Base-by-base conservation (phyloP, 129 eudicot genomes). In the Chrysanthemum seticuspe region DNA sequence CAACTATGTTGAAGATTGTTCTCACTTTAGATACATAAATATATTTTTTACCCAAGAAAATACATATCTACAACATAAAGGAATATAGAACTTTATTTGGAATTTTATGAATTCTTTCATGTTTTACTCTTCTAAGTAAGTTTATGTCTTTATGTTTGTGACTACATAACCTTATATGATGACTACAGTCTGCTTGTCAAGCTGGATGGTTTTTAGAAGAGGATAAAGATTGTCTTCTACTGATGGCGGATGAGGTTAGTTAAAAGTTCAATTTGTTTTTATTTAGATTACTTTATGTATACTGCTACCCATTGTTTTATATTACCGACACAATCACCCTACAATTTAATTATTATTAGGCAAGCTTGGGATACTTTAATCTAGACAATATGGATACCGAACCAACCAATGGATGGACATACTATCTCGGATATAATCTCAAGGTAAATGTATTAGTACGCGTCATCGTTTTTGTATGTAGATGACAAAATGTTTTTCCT, bases 151-250 rank as follows among this genome's bases (percentile, higher is more conserved):
- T 40, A 16, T 59, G 11, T 13, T 27, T 19, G 23, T 34, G 44
- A 62, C 65, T 49, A 49, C 31, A 19, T 65, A 52, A 25, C 53
- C 44, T 40, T 21, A 13, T 67, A 13, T 73, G 21, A 10, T 45
- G 10, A 4, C 75, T 21, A 74, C 72, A 80, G 83, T 71, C 76
- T 68, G 80, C 80, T 69, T 80, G 83, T 74, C 65, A 62, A 70
- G 50, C 54, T 74, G 83, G 83, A 15, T 80, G 83, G 83, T 80
- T 80, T 62, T 47, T 53, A 62, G 71, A 68, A 44, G 27, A 10
- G 64, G 76, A 61, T 68, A 80, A 61, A 68, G 31, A 68, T 62
- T 19, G 52, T 45, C 76, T 80, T 27, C 83, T 80, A 61, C 62
- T 44, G 62, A 74, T 80, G 44, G 80, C 48, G 47, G 64, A 52